Percentiles rank a stretch among this genome's conserved stretches.
Conservation (phyloP, 805 yeast genomes). For the Myxozyma nipponensis region DNA sequence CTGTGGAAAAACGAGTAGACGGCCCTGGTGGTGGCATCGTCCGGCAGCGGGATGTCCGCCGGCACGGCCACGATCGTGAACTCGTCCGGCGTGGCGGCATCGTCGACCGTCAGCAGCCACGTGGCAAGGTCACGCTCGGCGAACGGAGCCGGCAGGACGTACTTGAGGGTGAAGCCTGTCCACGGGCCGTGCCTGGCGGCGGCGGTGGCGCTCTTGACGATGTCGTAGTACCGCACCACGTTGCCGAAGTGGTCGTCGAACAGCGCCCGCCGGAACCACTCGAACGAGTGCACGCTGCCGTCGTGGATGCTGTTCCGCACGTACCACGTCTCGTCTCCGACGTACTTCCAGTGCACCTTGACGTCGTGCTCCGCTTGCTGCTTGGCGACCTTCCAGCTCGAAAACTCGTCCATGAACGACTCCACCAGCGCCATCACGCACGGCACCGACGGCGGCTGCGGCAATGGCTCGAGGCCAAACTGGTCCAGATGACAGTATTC, state of each 20-base stretch:
- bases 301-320: conserved; percentile 14
- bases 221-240: conserved; percentile 22
- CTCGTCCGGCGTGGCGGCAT: conserved; percentile 7
- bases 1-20: conserved; percentile 22
- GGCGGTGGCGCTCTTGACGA: conserved; percentile 2
- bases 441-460: conserved; percentile 12
- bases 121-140: conserved; percentile 21
- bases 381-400: conserved; percentile 10
- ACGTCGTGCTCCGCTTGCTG: conserved; percentile 1
- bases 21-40: conserved; percentile 17
- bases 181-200: conserved; percentile 8
- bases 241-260: conserved; percentile 18
- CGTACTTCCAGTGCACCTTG: conserved; percentile 10
- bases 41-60: conserved; percentile 13
- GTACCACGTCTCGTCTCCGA: conserved; percentile 20
- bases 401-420: conserved; percentile 5
- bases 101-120: conserved; percentile 11
- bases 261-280: conserved; percentile 19
- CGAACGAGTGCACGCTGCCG: conserved; percentile 9
- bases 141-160: conserved; percentile 22
- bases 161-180: conserved; percentile 16
- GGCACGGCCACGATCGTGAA: conserved; percentile 13
- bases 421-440: conserved; percentile 10
- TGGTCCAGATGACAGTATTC: not conserved
- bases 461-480: conserved; percentile 13